phyloP scores from a whole-genome alignment of 2,329 filamentous ascomycete genomes.

The Scytalidium lignicola region DNA sequence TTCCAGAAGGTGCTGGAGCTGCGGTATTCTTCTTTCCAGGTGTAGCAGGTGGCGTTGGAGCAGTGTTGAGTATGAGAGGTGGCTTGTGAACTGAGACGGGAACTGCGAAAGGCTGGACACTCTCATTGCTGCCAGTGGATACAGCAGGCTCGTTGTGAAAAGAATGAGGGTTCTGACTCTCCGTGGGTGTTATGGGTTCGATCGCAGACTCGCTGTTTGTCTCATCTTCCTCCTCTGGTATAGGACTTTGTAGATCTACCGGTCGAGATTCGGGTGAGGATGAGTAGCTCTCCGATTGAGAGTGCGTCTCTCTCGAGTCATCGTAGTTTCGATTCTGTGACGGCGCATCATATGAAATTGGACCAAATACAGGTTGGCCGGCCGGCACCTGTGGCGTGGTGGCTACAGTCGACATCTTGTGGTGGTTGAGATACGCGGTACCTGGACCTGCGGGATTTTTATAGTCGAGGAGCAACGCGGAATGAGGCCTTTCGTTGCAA shows the following conservation, averaged over 20 bases:
- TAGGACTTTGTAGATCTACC: conserved; percentile 46
- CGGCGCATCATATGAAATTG: neutral
- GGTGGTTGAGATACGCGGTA: neutral
- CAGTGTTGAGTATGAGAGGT: conserved; percentile 18
- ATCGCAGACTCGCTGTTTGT: conserved; percentile 54
- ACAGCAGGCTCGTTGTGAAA: conserved; percentile 31
- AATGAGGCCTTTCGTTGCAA: too few species aligned
- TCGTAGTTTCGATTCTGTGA: neutral
- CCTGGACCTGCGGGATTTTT: neutral
- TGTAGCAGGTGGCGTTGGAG: conserved; percentile 12
- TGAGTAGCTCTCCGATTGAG: conserved; percentile 10
- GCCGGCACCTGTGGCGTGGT: neutral
- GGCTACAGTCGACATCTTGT: neutral
- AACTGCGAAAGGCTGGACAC: conserved; percentile 1
- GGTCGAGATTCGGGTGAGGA: conserved; percentile 27
- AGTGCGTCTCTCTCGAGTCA: conserved; percentile 3
- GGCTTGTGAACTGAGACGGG: conserved; percentile 5
- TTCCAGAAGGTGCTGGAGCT: neutral
- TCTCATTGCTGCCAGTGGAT: conserved; percentile 26
- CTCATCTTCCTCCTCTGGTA: conserved; percentile 51
- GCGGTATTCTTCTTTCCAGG: conserved; percentile 1
- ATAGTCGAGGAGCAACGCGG: neutral
- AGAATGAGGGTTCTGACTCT: conserved; percentile 50
- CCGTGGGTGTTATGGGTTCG: conserved; percentile 59
- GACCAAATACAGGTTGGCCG: neutral